phyloP scores from a whole-genome alignment of 495 filamentous ascomycete species.

The Xanthoparmelia taractica region DNA sequence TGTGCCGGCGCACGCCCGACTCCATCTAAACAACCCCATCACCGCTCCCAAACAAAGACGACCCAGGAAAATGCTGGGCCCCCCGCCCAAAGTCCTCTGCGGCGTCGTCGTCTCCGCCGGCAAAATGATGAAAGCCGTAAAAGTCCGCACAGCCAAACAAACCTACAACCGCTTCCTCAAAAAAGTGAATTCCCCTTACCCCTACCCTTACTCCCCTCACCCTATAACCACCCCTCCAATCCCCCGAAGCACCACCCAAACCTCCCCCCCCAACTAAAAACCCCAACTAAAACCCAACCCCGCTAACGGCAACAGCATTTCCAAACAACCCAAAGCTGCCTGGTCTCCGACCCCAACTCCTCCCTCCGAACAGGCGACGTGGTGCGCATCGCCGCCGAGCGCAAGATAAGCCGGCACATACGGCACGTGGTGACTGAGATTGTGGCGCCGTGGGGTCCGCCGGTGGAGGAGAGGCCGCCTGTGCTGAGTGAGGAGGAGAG shows the following conservation, averaged over 20 bases:
- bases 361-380: slow-evolving; percentile 61
- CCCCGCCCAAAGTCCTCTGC: slow-evolving; percentile 26
- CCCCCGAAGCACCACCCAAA: not conserved
- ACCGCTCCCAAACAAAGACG: too few species aligned
- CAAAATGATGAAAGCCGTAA: slow-evolving; percentile 62
- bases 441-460: slow-evolving; percentile 55
- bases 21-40: too few species aligned
- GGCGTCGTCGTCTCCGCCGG: slow-evolving; percentile 63
- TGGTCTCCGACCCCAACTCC: slow-evolving; percentile 64
- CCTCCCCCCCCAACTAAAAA: not conserved
- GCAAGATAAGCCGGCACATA: slow-evolving; percentile 48
- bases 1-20: too few species aligned
- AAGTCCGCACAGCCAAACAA: slow-evolving; percentile 43
- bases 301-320: too few species aligned
- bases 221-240: not conserved
- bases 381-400: slow-evolving; percentile 51
- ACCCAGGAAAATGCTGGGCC: not conserved
- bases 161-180: slow-evolving; percentile 34
- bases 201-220: not conserved
- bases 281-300: too few species aligned
- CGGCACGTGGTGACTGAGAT: slow-evolving; percentile 62
- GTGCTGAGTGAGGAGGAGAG: slow-evolving; percentile 50
- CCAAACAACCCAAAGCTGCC: slow-evolving; percentile 30
- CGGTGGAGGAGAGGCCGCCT: slow-evolving; percentile 47
- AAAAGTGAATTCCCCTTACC: slow-evolving; percentile 38